These are phyloP conservation scores for Trichophaea hybrida DNA, from an alignment of 2,329 filamentous ascomycete genomes.

Conservation along the genomic window DNA sequence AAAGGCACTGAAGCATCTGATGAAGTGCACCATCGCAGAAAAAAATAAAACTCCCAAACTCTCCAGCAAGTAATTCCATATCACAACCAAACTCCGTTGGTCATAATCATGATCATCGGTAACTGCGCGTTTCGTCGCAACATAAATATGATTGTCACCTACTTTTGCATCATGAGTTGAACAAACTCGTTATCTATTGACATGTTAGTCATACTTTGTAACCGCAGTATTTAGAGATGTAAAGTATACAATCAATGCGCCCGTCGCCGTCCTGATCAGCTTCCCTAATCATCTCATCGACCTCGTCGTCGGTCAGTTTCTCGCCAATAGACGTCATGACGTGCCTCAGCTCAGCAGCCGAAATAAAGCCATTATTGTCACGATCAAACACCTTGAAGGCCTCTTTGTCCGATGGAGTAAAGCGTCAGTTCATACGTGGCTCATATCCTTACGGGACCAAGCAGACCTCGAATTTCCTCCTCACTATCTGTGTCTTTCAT, in stretches of 20 bases:
- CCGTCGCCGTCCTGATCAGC: conserved; percentile 81
- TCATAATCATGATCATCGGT: too few species aligned
- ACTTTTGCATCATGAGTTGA: conserved; percentile 94
- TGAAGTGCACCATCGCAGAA: too few species aligned
- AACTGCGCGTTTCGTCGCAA: too few species aligned
- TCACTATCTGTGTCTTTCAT: conserved; percentile 90
- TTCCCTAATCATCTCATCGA: conserved; percentile 87
- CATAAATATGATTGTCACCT: conserved; percentile 31
- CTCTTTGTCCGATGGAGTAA: conserved; percentile 13
- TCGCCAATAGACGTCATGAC: conserved; percentile 88
- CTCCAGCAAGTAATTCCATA: too few species aligned
- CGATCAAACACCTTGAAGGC: conserved; percentile 56
- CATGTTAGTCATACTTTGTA: conserved; percentile 6
- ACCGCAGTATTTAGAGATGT: not conserved
- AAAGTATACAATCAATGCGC: conserved; percentile 63
- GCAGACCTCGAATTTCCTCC: conserved; percentile 59
- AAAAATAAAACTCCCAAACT: too few species aligned
- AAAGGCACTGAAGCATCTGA: too few species aligned
- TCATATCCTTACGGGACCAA: not conserved
- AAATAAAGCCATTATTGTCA: conserved; percentile 86
- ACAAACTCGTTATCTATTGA: conserved; percentile 73
- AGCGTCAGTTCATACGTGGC: not conserved
- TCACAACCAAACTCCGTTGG: too few species aligned
- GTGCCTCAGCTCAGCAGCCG: conserved; percentile 71
- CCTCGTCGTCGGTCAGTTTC: conserved; percentile 80